Base-by-base conservation (phyloP, 31 red algal genomes). In the Endocladia muricata region DNA sequence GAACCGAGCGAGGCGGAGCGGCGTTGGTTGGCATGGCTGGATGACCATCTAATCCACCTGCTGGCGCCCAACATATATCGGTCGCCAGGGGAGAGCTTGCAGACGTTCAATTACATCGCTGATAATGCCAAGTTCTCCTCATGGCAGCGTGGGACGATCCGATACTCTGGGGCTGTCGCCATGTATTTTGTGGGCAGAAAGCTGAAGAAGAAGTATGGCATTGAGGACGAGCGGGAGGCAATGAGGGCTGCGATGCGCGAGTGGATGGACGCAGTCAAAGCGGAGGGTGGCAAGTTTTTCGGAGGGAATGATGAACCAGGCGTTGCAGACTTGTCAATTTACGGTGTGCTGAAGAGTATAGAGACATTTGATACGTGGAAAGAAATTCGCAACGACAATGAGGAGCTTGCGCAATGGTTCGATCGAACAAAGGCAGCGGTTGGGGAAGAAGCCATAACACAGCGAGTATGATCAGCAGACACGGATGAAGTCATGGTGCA, bases 41-140 rank as follows among this genome's bases (percentile, higher is more conserved):
- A 99, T 73, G 88, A 91, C 58, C 51, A 57, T 59, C 69, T 99
- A 38, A 78, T 93, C 23, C 82, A 95, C 48, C 52, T 94, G 22
- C 63, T 99, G 15, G 84, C 92, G 25, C 96, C 96, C 22, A 99
- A 99, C 59, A 99, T 99, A n/a, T 99, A 95, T 70, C 77, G 92
- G 30, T 89, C 96, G 25, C 64, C 68, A 30, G 32, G 33, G 3
- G 96, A 99, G 65, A 87, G 90, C 23, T 66, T 95, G 23, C 81
- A 93, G 47, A 93, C 92, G 52, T 99, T 99, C 77, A 85, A 95
- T 29, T 99, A 99, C 38, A 86, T 99, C 39, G 41, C 86, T 3
- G 82, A 91, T 21, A 78, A 89, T 55, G 72, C 59, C 47, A 93
- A 95, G 41, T 99, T 99, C 58, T 78, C 89, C 30, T n/a, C 79